phyloP scores from a whole-genome alignment of 2,329 filamentous ascomycete genomes.

The Aspergillus intermedius region DNA sequence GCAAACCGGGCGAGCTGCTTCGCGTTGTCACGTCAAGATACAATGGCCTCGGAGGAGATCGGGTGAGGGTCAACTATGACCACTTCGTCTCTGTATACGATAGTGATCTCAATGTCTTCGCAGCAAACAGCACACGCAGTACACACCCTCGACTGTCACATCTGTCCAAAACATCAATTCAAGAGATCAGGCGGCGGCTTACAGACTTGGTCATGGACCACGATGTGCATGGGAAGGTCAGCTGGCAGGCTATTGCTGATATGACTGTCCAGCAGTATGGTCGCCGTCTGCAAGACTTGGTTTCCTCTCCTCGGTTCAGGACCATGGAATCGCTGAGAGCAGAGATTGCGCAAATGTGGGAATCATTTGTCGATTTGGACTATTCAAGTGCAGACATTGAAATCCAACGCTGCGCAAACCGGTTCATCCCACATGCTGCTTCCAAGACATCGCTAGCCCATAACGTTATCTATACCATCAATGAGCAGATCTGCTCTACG shows the following conservation, averaged over 20 bases:
- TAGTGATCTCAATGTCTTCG: conserved; percentile 32
- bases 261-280: conserved; percentile 56
- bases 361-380: not conserved
- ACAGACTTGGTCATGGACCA: conserved; percentile 30
- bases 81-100: conserved; percentile 39
- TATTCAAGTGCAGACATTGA: not conserved
- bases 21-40: conserved; percentile 6
- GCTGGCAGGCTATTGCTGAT: conserved; percentile 62
- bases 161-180: not conserved
- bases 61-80: conserved; percentile 39
- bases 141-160: conserved; percentile 27
- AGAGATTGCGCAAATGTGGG: not conserved
- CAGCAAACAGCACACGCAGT: conserved; percentile 19
- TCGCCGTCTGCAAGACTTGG: conserved; percentile 38
- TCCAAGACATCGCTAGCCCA: not conserved
- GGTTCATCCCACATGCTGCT: not conserved
- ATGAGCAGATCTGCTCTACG: not conserved
- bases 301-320: conserved; percentile 5
- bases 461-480: not conserved
- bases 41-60: conserved; percentile 10
- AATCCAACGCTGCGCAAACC: not conserved
- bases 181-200: conserved; percentile 20
- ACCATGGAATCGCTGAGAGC: not conserved
- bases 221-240: conserved; percentile 25
- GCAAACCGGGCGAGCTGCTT: not conserved